Base-by-base conservation (phyloP, 2,329 filamentous ascomycete genomes). In the Cylindrodendrum hubeiense region DNA sequence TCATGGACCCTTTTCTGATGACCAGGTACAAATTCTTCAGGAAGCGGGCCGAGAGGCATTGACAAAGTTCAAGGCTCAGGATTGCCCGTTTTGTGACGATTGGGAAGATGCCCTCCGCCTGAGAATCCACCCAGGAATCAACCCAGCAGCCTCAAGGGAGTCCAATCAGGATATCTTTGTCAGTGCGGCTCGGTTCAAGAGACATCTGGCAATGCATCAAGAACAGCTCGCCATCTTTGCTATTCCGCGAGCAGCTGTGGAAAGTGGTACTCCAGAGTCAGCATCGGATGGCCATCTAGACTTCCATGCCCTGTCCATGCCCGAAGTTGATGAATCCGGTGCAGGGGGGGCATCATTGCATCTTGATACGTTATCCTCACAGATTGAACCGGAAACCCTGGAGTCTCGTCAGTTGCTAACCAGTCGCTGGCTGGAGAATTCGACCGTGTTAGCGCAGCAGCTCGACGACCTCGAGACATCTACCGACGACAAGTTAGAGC, bases 171-270 rank as follows among this genome's bases (percentile, higher is more conserved):
- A 58, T 39, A 24, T 30, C 4, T 26, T 60, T 17, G 57, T 60
- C 39, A 53, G 26, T 28, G 13, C 17, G 15, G 15, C n/a, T 15
- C 37, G 49, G 7, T 60, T 60, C 28, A 60, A 60, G 44, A 44
- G 39, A 26, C 57, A 60, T 21, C 37, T 60, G 13, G 37, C 57
- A 21, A 30, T 26, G 22, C 57, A 60, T 19, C 49, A 53, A 47
- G 57, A 60, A 50, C 49, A 60, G 15, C 28, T 60, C 13, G 49
- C 49, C 19, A 54, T 60, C 5, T 60, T 60, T 30, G 49, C 57
- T 26, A 15, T 62, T 13, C 44, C 59, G n/a, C 37, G 28, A 28
- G 33, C 39, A n/a, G 19, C 52, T 4, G 24, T 34, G 26, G 28
- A 50, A 12, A n/a, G 12, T 12, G 10, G n/a, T 4, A 21, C 7